These are phyloP conservation scores for Paracoccidioides lutzii DNA, from an alignment of 2,329 filamentous ascomycete species.

Conservation along the genomic window DNA sequence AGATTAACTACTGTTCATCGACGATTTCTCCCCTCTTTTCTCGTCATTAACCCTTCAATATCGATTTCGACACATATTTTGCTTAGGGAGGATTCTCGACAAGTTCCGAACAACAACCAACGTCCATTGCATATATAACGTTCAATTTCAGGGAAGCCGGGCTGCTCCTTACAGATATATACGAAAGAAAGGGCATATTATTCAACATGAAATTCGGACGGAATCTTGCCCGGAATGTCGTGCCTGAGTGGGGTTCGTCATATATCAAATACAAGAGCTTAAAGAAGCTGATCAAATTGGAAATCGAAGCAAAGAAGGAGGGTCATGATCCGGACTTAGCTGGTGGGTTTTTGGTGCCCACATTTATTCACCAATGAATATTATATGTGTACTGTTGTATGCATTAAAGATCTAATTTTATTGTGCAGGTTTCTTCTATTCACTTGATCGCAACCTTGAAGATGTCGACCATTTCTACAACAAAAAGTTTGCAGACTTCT, in stretches of 20 bases:
- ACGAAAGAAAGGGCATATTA: neutral
- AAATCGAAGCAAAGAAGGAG: slow-evolving; percentile 53
- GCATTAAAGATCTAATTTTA: neutral
- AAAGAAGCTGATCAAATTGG: slow-evolving; percentile 85
- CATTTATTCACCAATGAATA: neutral
- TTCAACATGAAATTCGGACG: slow-evolving; percentile 38
- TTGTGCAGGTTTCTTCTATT: slow-evolving; percentile 80
- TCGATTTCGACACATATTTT: neutral
- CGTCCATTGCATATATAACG: no score
- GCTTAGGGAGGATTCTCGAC: neutral
- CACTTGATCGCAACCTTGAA: slow-evolving; percentile 91
- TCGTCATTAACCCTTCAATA: neutral
- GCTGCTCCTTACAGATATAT: neutral
- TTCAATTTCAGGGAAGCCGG: neutral
- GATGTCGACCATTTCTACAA: slow-evolving; percentile 96
- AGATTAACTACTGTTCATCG: no score
- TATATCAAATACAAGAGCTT: slow-evolving; percentile 46
- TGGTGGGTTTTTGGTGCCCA: slow-evolving; percentile 47
- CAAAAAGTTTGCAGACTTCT: slow-evolving; percentile 78
- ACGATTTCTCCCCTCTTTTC: neutral
- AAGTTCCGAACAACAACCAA: no score
- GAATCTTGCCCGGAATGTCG: slow-evolving; percentile 37
- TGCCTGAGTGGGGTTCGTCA: slow-evolving; percentile 37
- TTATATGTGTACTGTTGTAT: neutral
- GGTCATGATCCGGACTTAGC: slow-evolving; percentile 75